Base-by-base conservation (phyloP, 108 stramenopile genomes). In the Conticribra guillardii region DNA sequence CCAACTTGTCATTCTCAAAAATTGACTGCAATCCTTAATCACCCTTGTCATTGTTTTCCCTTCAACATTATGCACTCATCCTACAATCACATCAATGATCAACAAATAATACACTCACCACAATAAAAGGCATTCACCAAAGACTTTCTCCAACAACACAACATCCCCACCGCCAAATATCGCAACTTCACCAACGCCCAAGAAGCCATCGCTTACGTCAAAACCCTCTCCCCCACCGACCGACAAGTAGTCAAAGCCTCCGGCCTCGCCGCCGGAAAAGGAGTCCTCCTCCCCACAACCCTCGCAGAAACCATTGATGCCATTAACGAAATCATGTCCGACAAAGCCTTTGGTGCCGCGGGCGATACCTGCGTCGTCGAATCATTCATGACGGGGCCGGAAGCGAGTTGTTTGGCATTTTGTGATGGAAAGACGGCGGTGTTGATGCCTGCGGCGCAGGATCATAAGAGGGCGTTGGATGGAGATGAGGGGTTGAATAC, bases 221-320 rank as follows among this genome's bases (percentile, higher is more conserved):
- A 87, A 69, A 80, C 84, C 16, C 71, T 92, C 44, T 83, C 46
- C 26, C 85, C 86, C 27, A 84, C 82, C 49, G 90, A 97, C 73
- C 88, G 90, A 29, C 98, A 98, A 44, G 99, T 99, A 11, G 96
- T 99, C 74, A 99, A 99, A 85, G 98, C 98, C 33, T 97, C 96
- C 32, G 99, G 99, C 31, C 87, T 99, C 27, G 99, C 99, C 22
- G 99, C 98, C 21, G 99, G 99, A 37, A 99, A 99, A 79, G 99
- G 99, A 26, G 99, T 99, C 27, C 82, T 99, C 29, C 71, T 99
- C 17, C 98, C 98, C 33, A 86, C 80, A 9, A 89, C 88, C 33
- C 91, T 84, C 61, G 91, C 82, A 53, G 98, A 97, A 72, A 98
- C 99, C 17, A 82, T 98, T 52, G 83, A 59, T 28, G 98, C 97